phyloP scores from a whole-genome alignment of 208 protist species.

The Crithidia acanthocephali region DNA sequence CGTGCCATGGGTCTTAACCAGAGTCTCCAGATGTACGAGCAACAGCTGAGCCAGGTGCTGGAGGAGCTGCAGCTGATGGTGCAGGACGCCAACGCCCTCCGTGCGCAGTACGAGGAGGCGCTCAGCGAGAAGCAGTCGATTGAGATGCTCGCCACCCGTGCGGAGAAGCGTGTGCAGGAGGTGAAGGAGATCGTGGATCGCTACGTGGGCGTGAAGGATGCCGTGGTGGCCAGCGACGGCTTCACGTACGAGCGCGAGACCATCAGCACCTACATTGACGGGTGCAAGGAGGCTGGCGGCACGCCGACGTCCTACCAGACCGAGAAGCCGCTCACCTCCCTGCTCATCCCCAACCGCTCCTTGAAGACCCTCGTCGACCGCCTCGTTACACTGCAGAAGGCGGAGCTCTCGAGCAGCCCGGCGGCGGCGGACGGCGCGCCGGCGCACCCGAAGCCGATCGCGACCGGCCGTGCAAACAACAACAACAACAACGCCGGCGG shows the following conservation, averaged over 20 bases:
- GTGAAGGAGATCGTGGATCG: slow-evolving; percentile 66
- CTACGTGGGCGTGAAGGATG: slow-evolving; percentile 78
- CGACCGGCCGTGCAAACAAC: slow-evolving; percentile 18
- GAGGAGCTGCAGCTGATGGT: slow-evolving; percentile 48
- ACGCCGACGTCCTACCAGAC: slow-evolving; percentile 79
- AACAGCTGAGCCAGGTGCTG: slow-evolving; percentile 45
- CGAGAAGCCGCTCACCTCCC: slow-evolving; percentile 58
- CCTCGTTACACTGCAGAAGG: slow-evolving; percentile 44
- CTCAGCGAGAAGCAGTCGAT: slow-evolving; percentile 61
- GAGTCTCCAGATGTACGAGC: slow-evolving; percentile 53
- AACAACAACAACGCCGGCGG: not conserved
- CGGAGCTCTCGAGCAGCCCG: slow-evolving; percentile 18
- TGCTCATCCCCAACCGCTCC: slow-evolving; percentile 81
- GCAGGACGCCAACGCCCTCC: slow-evolving; percentile 51
- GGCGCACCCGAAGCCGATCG: slow-evolving; percentile 20
- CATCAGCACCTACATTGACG: slow-evolving; percentile 79
- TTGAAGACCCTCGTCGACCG: slow-evolving; percentile 82
- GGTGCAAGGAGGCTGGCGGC: slow-evolving; percentile 49
- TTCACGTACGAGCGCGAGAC: slow-evolving; percentile 91
- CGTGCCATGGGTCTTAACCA: slow-evolving; percentile 37
- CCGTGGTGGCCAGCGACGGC: slow-evolving; percentile 91
- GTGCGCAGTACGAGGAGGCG: slow-evolving; percentile 65
- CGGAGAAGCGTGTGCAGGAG: slow-evolving; percentile 59
- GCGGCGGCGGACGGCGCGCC: slow-evolving; percentile 8
- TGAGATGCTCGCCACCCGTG: slow-evolving; percentile 37